These are phyloP conservation scores for Colletotrichum falcatum DNA, from an alignment of 2,329 filamentous ascomycete genomes.

Conservation along the genomic window DNA sequence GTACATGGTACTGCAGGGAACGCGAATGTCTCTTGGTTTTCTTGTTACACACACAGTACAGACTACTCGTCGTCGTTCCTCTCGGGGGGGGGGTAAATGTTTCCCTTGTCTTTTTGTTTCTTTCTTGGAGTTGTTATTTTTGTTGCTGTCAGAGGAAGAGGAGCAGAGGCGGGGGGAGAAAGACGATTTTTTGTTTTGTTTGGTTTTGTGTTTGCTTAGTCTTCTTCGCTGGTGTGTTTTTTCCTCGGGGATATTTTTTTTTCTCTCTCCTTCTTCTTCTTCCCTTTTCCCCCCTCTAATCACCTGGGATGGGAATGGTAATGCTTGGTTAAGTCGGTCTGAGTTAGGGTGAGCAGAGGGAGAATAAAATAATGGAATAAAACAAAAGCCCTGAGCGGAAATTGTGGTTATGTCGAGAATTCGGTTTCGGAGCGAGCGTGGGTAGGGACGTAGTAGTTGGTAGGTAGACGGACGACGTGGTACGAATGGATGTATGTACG, in stretches of 20 bases:
- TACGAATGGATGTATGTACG: background rate
- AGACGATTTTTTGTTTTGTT: conserved; percentile 19
- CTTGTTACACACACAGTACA: background rate
- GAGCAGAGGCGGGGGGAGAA: background rate
- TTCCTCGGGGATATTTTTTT: background rate
- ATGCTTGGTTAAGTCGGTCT: conserved; percentile 22
- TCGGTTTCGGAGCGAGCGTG: conserved; percentile 26
- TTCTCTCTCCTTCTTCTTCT: background rate
- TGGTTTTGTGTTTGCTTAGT: no score
- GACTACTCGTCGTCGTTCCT: conserved; percentile 10
- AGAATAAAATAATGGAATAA: conserved; percentile 3
- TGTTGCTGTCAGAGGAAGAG: background rate
- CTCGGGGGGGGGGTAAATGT: background rate
- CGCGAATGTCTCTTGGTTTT: conserved; percentile 19
- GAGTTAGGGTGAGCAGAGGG: conserved; percentile 25
- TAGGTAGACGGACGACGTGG: conserved; percentile 1
- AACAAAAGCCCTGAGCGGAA: conserved; percentile 27
- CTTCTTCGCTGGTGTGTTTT: background rate
- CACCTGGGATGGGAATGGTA: conserved; percentile 23
- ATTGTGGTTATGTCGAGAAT: conserved; percentile 22
- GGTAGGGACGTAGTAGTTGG: background rate
- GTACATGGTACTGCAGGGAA: conserved; percentile 32
- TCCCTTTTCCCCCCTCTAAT: background rate
- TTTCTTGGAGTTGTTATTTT: background rate
- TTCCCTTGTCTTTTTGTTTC: background rate